These are phyloP conservation scores for Henckelia pumila DNA, from an alignment of 257 asterid species.

Conservation along the genomic window DNA sequence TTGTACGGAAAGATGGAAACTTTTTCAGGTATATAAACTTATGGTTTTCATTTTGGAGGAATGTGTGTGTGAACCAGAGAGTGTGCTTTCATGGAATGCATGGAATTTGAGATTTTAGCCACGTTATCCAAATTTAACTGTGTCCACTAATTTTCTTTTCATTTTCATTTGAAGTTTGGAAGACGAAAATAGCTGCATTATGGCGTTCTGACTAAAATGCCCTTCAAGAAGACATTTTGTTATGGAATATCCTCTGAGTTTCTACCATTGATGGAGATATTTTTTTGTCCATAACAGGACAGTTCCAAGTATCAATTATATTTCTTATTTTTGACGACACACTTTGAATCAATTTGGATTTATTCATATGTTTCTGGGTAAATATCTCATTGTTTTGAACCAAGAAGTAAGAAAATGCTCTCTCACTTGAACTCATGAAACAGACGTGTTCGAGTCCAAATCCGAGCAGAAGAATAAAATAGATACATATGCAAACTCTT, in stretches of 20 bases:
- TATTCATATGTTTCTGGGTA: too few species aligned
- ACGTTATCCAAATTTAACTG: conserved; percentile 62
- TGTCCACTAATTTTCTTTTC: conserved; percentile 62
- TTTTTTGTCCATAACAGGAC: conserved; percentile 11
- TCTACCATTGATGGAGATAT: conserved; percentile 20
- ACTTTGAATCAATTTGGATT: too few species aligned
- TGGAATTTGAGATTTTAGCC: conserved; percentile 45
- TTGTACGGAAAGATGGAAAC: conserved; percentile 20
- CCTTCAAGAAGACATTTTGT: conserved; percentile 22
- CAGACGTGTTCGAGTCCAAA: too few species aligned
- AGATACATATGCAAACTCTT: too few species aligned
- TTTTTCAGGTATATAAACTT: conserved; percentile 21
- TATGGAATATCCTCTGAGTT: conserved; percentile 46
- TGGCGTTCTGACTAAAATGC: conserved; percentile 24
- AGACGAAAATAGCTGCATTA: conserved; percentile 10
- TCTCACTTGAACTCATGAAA: too few species aligned
- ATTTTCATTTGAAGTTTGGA: conserved; percentile 48
- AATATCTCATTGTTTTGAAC: too few species aligned
- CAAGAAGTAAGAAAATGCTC: too few species aligned
- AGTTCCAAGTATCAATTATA: neutral
- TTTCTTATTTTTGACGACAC: too few species aligned
- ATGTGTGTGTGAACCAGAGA: neutral
- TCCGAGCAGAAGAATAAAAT: too few species aligned
- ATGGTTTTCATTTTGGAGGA: conserved; percentile 19
- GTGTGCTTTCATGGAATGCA: conserved; percentile 52